These are phyloP conservation scores for Penicillium nordicum DNA, from an alignment of 2,329 filamentous ascomycete genomes.

Conservation along the genomic window DNA sequence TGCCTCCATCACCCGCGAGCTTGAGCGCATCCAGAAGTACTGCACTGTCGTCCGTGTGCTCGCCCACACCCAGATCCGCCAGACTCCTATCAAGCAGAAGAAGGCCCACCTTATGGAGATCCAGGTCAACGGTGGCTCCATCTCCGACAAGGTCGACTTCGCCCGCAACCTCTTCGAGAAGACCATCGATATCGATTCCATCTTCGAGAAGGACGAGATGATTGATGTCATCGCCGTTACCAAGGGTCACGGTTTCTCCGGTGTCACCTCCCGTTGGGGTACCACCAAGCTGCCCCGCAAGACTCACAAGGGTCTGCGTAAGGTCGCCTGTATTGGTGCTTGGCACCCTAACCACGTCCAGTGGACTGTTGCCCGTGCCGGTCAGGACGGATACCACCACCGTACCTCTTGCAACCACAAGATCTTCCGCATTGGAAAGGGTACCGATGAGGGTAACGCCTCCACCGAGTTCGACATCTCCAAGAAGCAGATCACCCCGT, in stretches of 20 bases:
- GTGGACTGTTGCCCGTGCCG: slow-evolving; percentile 99
- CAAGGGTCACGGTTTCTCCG: slow-evolving; percentile 98
- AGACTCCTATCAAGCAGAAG: slow-evolving; percentile 99
- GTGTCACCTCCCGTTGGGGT: slow-evolving; percentile 97
- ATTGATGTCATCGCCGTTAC: slow-evolving; percentile 99
- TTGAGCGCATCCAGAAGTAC: slow-evolving; percentile 99
- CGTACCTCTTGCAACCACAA: slow-evolving; percentile 99
- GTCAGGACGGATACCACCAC: slow-evolving; percentile 99
- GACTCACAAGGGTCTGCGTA: slow-evolving; percentile 99
- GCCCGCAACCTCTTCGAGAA: slow-evolving; percentile 98
- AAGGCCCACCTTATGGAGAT: slow-evolving; percentile 99
- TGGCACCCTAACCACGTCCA: slow-evolving; percentile 99
- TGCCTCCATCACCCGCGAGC: slow-evolving; percentile 87
- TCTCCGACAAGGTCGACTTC: slow-evolving; percentile 96
- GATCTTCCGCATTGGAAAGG: slow-evolving; percentile 98
- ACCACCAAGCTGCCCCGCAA: slow-evolving; percentile 99
- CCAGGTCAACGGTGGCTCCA: slow-evolving; percentile 96
- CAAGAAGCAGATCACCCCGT: slow-evolving; percentile 99
- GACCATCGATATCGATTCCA: slow-evolving; percentile 83
- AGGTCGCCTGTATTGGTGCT: slow-evolving; percentile 99
- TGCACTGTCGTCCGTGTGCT: slow-evolving; percentile 98
- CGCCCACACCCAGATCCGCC: slow-evolving; percentile 98
- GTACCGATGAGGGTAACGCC: slow-evolving; percentile 82
- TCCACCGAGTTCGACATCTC: slow-evolving; percentile 93
- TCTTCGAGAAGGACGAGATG: slow-evolving; percentile 99